Evolutionary conservation across 495 filamentous ascomycete species (phyloP).

Genomic region (Schizothecium vesticola): DNA sequence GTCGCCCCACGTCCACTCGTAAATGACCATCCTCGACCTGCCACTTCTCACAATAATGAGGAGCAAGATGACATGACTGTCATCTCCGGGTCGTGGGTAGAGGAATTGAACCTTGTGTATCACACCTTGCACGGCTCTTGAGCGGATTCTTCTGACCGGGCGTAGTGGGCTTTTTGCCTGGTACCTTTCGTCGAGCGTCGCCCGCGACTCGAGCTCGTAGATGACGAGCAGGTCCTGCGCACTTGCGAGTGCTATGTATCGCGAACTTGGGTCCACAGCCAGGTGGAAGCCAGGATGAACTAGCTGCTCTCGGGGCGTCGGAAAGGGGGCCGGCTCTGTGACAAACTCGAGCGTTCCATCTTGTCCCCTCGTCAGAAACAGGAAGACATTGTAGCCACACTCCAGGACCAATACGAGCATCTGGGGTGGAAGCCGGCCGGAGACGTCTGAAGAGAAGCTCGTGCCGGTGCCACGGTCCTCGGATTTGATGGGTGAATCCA

Average conservation of each 20-base stretch:
- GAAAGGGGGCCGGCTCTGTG: slow-evolving; percentile 41
- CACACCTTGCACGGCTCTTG: slow-evolving; percentile 59
- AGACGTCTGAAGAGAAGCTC: slow-evolving; percentile 24
- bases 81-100: slow-evolving; percentile 58
- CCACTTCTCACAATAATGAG: slow-evolving; percentile 59
- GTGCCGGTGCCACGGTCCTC: slow-evolving; percentile 21
- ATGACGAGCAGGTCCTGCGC: slow-evolving; percentile 46
- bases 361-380: slow-evolving; percentile 51
- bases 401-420: slow-evolving; percentile 68
- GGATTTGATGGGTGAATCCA: slow-evolving; percentile 19
- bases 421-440: slow-evolving; percentile 54
- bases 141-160: slow-evolving; percentile 46
- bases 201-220: slow-evolving; percentile 53
- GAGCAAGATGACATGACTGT: slow-evolving; percentile 67
- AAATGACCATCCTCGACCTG: slow-evolving; percentile 59
- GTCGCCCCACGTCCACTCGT: slow-evolving; percentile 63
- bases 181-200: slow-evolving; percentile 40
- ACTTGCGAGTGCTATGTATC: slow-evolving; percentile 43
- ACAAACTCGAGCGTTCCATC: slow-evolving; percentile 52
- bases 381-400: slow-evolving; percentile 62
- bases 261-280: slow-evolving; percentile 69
- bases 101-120: slow-evolving; percentile 88
- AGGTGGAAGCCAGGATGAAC: slow-evolving; percentile 64
- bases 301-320: slow-evolving; percentile 49
- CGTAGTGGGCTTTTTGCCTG: slow-evolving; percentile 27